Conservation (phyloP, 441 rosid species). For the Erysimum cheiri region DNA sequence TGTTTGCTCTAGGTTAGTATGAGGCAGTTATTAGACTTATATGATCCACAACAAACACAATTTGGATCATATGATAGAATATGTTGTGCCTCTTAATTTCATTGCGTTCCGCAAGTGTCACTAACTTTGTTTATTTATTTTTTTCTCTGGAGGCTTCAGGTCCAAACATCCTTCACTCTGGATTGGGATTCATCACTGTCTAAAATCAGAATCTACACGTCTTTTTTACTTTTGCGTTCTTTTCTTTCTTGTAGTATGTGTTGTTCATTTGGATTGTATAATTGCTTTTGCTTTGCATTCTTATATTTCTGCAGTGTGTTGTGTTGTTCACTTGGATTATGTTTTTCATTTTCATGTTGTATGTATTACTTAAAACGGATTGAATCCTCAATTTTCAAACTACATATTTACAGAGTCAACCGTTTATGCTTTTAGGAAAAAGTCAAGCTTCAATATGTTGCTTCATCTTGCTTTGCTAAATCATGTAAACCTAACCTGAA, state of each 20-base stretch:
- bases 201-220: background rate
- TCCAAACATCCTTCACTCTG: too few relatives aligned
- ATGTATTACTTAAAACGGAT: background rate
- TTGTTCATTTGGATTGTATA: slow-evolving; percentile 1
- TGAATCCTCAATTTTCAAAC: background rate
- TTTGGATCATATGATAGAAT: background rate
- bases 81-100: background rate
- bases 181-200: background rate
- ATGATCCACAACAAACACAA: too few relatives aligned
- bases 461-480: too few relatives aligned
- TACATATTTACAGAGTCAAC: background rate
- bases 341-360: background rate
- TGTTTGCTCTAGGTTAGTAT: background rate
- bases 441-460: too few relatives aligned
- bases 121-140: background rate
- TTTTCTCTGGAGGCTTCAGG: background rate
- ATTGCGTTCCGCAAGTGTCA: background rate
- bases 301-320: background rate
- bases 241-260: background rate
- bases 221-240: background rate
- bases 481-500: too few relatives aligned
- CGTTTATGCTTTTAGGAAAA: background rate
- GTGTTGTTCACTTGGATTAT: slow-evolving; percentile 1
- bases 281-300: background rate
- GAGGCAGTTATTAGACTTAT: background rate